Evolutionary conservation across 305 asterid genomes (phyloP), one percentile per base, ranked within the genome.

Genomic region (Fraxinus greggii): DNA sequence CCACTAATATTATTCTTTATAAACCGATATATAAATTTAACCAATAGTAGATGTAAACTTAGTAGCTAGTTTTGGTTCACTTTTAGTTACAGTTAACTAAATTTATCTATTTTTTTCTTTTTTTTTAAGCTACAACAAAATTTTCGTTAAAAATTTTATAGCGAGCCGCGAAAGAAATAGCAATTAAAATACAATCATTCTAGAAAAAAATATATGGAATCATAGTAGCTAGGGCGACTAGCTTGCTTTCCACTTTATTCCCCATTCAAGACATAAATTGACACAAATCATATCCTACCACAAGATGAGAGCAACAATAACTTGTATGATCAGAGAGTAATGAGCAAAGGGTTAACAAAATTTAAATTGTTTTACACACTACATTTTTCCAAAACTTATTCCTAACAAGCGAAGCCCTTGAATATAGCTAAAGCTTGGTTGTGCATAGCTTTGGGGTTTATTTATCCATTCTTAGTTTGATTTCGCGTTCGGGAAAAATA

Each of bases 401-500:
- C 61, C 21, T 48, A 17, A 48, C 0, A 1, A 51, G 7, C 8
- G 7, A n/a, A 17, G 24, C 6, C 23, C 2, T 0, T 51, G 63
- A n/a, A 51, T n/a, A 51, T n/a, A 51, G 63, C 9, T n/a, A 54
- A 54, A 5, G 63, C 4, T 32, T 21, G 76, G 12, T 7, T 19
- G 23, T 38, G 40, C 72, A 92, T 92, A 97, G 90, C 81, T 3
- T 92, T 98, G 56, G 98, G 89, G 89, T 80, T 95, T 86, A 93
- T 40, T 40, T 40, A 2, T 10, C n/a, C 54, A 10, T 42, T 12
- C 12, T 42, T 86, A 78, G 92, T 85, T 87, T 92, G 97, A 70
- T 4, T 51, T 51, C 5, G 1, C 19, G 21, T n/a, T 4, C 17
- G 7, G 17, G 1, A 51, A 17, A 5, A 15, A 17, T 2, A 51